Base-by-base conservation (phyloP, 768 basidiomycete genomes). In the Termitomyces sp. region DNA sequence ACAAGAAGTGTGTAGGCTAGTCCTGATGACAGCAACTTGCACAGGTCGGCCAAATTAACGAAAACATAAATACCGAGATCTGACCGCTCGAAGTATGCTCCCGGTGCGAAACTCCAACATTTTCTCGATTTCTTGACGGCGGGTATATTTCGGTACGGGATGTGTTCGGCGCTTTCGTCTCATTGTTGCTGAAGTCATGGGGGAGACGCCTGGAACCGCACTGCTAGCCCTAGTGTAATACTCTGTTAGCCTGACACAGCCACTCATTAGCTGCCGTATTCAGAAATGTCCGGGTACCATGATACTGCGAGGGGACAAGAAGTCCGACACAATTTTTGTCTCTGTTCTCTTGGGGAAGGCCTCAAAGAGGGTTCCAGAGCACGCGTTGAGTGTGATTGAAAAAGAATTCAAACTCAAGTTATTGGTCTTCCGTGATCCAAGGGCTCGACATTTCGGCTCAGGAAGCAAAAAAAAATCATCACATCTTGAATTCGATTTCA, bases 241-340 rank as follows among this genome's bases (percentile, higher is more conserved):
- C 2, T 4, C 2, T 32, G 30, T 30, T 32, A 18, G n/a, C 20
- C 35, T 20, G 32, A n/a, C 6, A n/a, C 13, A 48, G 6, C 32
- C 1, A 4, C 7, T 32, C 32, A 32, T 1, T 32, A 32, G 32
- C 6, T 32, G 32, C 16, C 40, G 18, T n/a, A n/a, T n/a, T 10
- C 10, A 20, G 10, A 49, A n/a, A 49, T 32, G 16, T 49, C 9
- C 32, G 79, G 23, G 23, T 4, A 9, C 2, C 4, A 50, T 16
- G 16, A 4, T 50, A 20, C 32, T 16, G 12, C 20, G 35, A 30
- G 12, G 12, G 14, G 14, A 3, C 16, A 35, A 7, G 6, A 18
- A 35, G 32, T 13, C 10, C 6, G 5, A 20, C 20, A 5, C 4
- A 2, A 13, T 4, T 14, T 14, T 32, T n/a, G n/a, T 43, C n/a